phyloP scores from a whole-genome alignment of 139 green algal genomes.

The Diplosphaera chodatii region DNA sequence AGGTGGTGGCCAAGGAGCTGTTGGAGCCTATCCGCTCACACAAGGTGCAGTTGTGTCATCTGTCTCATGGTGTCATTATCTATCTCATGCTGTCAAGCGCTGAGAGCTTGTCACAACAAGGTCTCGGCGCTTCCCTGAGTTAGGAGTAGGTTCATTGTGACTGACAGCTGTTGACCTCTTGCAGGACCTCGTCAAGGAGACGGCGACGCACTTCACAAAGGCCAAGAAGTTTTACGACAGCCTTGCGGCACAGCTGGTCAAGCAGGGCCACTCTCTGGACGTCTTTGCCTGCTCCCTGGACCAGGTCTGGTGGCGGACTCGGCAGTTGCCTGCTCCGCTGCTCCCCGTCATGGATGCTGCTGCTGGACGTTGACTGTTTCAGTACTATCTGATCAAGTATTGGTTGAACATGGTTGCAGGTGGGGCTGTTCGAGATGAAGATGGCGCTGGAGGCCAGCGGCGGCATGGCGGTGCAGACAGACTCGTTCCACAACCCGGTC shows the following conservation, averaged over 20 bases:
- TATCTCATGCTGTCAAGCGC: conserved; percentile 9
- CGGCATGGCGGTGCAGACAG: conserved; percentile 82
- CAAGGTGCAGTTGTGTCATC: conserved; percentile 24
- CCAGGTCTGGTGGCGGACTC: conserved; percentile 62
- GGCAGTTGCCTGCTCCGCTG: no score
- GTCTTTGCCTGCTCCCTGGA: conserved; percentile 94
- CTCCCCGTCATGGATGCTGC: no score
- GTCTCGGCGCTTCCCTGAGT: no score
- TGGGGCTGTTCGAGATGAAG: conserved; percentile 95
- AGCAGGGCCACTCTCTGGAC: conserved; percentile 84
- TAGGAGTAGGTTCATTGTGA: no score
- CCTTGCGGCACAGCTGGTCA: conserved; percentile 71
- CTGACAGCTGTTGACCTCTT: no score
- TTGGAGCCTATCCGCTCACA: conserved; percentile 84
- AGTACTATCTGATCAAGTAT: no score
- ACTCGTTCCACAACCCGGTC: conserved; percentile 82
- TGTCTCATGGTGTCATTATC: conserved; percentile 19
- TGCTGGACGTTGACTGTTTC: no score
- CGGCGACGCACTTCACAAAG: conserved; percentile 79
- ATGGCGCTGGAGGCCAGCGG: conserved; percentile 75
- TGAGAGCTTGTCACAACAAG: neutral
- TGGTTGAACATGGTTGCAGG: conserved; percentile 34
- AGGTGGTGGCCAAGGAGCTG: conserved; percentile 78
- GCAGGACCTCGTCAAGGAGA: conserved; percentile 91
- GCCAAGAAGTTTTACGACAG: conserved; percentile 87